Evolutionary conservation across 2,329 filamentous ascomycete species (phyloP).

Genomic region (Apiospora hydei): DNA sequence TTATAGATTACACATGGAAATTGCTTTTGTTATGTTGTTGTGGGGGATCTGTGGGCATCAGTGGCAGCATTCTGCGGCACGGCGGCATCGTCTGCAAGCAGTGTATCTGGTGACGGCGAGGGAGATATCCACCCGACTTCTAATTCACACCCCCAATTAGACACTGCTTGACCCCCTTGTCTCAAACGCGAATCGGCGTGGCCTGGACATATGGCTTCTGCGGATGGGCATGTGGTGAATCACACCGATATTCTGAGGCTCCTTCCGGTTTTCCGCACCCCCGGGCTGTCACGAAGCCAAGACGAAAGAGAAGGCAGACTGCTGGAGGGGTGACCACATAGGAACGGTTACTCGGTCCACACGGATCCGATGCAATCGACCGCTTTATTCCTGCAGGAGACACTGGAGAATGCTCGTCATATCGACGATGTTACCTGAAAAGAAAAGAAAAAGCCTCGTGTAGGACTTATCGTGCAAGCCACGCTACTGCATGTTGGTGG

Average conservation of each 20-base stretch:
- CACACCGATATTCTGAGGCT: constrained; percentile 19
- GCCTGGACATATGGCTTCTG: constrained; percentile 2
- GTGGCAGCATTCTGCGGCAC: neutral
- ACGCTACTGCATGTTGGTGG: constrained; percentile 19
- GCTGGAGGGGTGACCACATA: neutral
- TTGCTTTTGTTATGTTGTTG: neutral
- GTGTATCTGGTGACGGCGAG: constrained; percentile 7
- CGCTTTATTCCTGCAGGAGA: neutral
- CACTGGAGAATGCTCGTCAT: neutral
- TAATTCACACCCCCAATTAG: constrained; percentile 16
- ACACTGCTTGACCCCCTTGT: constrained; percentile 20
- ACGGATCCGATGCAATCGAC: constrained; percentile 9
- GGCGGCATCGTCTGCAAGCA: constrained; percentile 2
- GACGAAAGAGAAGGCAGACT: constrained; percentile 3
- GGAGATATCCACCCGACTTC: constrained; percentile 8
- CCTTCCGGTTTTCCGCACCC: neutral
- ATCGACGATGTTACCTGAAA: constrained; percentile 2
- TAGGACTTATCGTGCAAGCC: constrained; percentile 5
- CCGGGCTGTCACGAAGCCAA: constrained; percentile 11
- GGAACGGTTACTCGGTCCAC: constrained; percentile 9
- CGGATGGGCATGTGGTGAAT: constrained; percentile 1
- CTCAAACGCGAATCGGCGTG: constrained; percentile 5
- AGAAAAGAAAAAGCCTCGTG: neutral
- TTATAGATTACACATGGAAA: constrained; percentile 6
- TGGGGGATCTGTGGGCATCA: constrained; percentile 1